phyloP scores from a whole-genome alignment of 108 stramenopile genomes.

The Ochromonas danica region DNA sequence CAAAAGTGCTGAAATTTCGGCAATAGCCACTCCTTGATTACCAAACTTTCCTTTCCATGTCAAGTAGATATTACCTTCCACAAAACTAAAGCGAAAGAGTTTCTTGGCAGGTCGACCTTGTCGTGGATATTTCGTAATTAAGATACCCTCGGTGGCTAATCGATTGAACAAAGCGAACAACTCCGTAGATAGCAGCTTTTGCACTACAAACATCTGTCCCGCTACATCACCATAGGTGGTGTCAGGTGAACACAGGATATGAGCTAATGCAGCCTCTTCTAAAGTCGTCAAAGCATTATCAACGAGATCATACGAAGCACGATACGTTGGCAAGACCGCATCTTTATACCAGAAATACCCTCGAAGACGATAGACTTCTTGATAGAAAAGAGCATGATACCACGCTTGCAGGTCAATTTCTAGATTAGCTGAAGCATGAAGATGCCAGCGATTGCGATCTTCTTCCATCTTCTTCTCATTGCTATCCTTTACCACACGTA shows the following conservation, averaged over 20 bases:
- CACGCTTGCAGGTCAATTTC: constrained; percentile 53
- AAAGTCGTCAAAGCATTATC: constrained; percentile 37
- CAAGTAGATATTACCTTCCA: constrained; percentile 43
- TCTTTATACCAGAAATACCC: constrained; percentile 49
- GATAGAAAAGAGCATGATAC: constrained; percentile 52
- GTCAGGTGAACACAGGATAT: constrained; percentile 41
- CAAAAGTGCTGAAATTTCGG: neutral
- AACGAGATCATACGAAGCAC: constrained; percentile 31
- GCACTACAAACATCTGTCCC: constrained; percentile 46
- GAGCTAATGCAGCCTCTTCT: constrained; percentile 43
- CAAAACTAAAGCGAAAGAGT: constrained; percentile 44
- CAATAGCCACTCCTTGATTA: constrained; percentile 28
- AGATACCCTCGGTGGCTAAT: constrained; percentile 31
- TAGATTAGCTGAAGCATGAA: constrained; percentile 46
- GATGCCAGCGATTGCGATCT: constrained; percentile 40
- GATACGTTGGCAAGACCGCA: constrained; percentile 38
- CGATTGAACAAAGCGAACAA: constrained; percentile 41
- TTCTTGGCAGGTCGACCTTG: constrained; percentile 36
- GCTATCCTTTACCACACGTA: constrained; percentile 8
- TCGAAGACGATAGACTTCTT: constrained; percentile 46
- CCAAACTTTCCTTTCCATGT: constrained; percentile 44
- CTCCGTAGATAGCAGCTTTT: constrained; percentile 28
- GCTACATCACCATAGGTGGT: constrained; percentile 49
- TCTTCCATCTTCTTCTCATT: constrained; percentile 35
- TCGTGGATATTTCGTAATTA: constrained; percentile 38